phyloP scores from a whole-genome alignment of 139 green algal genomes.

The Auxenochlorella protothecoides region DNA sequence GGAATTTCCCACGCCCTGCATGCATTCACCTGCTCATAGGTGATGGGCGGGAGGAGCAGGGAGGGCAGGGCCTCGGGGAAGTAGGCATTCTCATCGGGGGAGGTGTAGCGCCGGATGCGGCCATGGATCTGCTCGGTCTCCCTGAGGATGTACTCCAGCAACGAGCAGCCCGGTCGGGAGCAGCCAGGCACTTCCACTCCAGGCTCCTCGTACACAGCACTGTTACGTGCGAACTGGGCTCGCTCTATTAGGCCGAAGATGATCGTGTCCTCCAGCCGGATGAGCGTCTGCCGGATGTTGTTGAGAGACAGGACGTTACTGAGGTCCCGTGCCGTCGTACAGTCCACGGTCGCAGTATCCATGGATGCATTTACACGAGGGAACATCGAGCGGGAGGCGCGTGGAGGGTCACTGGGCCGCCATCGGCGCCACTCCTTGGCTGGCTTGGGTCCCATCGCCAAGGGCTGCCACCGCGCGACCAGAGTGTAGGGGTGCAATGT shows the following conservation, averaged over 20 bases:
- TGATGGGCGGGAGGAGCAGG: slow-evolving; percentile 36
- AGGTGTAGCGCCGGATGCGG: slow-evolving; percentile 84
- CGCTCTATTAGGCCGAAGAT: slow-evolving; percentile 96
- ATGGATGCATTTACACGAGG: no score
- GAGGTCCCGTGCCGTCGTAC: neutral
- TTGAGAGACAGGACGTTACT: neutral
- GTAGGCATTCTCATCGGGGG: slow-evolving; percentile 90
- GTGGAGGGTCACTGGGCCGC: neutral
- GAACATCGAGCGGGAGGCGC: neutral
- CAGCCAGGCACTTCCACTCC: slow-evolving; percentile 53
- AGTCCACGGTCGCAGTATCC: neutral
- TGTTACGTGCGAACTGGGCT: slow-evolving; percentile 81
- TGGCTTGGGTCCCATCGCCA: no score
- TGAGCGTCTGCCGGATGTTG: slow-evolving; percentile 74
- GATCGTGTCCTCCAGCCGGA: slow-evolving; percentile 94
- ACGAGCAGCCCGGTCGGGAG: slow-evolving; percentile 40
- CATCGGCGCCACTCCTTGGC: no score
- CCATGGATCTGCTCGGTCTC: slow-evolving; percentile 89
- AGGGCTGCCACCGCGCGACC: no score
- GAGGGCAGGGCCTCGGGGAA: slow-evolving; percentile 61
- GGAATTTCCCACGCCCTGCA: no score
- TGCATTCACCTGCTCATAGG: slow-evolving; percentile 22
- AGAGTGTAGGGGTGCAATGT: no score
- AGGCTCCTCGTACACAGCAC: slow-evolving; percentile 61
- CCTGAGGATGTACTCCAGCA: slow-evolving; percentile 88